Evolutionary conservation across 139 green algal species (phyloP), one percentile per base, ranked within the genome.

Genomic region (Astrephomene gubernaculifera): DNA sequence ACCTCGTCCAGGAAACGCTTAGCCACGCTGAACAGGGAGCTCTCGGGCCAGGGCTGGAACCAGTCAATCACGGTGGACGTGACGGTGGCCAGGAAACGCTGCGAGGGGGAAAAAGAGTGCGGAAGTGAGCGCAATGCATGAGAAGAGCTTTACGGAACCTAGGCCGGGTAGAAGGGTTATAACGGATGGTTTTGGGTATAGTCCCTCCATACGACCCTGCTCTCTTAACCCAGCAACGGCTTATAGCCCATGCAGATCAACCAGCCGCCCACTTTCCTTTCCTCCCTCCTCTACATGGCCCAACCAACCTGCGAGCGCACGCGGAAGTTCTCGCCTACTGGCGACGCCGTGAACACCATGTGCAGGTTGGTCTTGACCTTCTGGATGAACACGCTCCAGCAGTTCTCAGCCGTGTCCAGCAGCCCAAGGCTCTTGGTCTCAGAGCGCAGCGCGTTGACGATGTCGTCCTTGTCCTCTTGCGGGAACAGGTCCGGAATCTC

Each of bases 41-140:
- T 83, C 86, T 98, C 94, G 25, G 95, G 95, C 95, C 95, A 96
- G 36, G 94, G 94, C 90, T 96, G 93, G 91, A 94, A 95, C 95
- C 95, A 98, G 92, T 98, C 95, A 65, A 97, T 96, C 70, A 97
- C 94, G 14, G 95, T 97, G 61, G 87, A 95, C 82, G 94, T 97
- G 87, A 98, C 91, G 27, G 95, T 97, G 36, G 95, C 95, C 82
- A 96, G 89, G 95, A 98, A 98, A 79, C 95, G 93, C 91, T 96
- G 74, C 22, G 53, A 53, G 44, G 2, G n/a, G 71, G 17, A 27
- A 41, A n/a, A n/a, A n/a, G n/a, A n/a, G n/a, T n/a, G n/a, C n/a
- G n/a, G n/a, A n/a, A n/a, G n/a, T n/a, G n/a, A n/a, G n/a, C n/a
- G n/a, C n/a, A n/a, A n/a, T n/a, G n/a, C n/a, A n/a, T n/a, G n/a